Conservation (phyloP, 306 rosid genomes). For the Rosa persica region DNA sequence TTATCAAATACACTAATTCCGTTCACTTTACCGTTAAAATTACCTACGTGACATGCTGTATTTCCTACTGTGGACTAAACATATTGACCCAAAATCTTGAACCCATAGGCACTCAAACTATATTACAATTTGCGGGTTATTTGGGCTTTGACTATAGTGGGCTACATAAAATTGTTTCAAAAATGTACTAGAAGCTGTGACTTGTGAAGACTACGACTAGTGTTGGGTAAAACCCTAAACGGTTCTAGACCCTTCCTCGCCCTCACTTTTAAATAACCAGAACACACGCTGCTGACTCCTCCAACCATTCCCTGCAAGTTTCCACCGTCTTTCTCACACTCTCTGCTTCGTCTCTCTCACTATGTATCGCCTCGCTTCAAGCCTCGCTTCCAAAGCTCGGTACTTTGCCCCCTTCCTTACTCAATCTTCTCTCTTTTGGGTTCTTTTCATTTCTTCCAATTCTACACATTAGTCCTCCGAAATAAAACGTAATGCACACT, state of each 20-base stretch:
- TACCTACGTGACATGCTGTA: no score
- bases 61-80: no score
- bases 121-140: no score
- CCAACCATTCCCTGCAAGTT: background rate
- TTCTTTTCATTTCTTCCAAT: background rate
- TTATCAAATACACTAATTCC: no score
- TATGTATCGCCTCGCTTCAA: constrained; percentile 85
- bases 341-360: background rate
- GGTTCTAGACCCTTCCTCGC: constrained; percentile 71
- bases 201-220: background rate
- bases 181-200: background rate
- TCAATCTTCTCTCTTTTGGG: background rate
- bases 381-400: constrained; percentile 85
- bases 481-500: background rate
- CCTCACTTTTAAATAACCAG: constrained; percentile 34
- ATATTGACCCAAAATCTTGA: no score
- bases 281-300: background rate
- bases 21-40: no score
- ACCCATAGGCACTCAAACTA: no score
- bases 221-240: constrained; percentile 53
- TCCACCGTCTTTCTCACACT: background rate
- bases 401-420: constrained; percentile 24
- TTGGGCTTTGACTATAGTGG: background rate
- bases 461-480: constrained; percentile 5
- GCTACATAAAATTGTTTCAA: background rate